Evolutionary conservation across 805 yeast species (phyloP), one percentile per base, ranked within the genome.

Genomic region (Zygotorulaspora sp.): DNA sequence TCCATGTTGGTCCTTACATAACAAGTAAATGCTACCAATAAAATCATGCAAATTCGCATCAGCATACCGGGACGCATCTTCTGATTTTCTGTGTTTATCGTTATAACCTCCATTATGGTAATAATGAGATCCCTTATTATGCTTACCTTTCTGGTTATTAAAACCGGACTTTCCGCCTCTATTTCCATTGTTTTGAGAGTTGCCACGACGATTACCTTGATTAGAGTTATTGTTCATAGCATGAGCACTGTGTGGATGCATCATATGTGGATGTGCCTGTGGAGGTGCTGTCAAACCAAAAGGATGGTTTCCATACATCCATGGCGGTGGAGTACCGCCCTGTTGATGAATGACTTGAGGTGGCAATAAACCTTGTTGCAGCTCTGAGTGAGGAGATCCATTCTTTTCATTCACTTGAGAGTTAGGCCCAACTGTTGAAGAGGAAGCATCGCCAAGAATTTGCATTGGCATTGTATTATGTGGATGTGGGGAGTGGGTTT

Each of bases 1-100:
- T 6, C 98, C 97, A 58, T 90, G 96, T 65, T 90, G 97, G 59
- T 90, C 98, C 55, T 81, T 86, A 65, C 97, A 89, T 46, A 92
- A 68, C 1, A 84, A 72, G 55, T 77, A 83, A 36, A 90, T 81
- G 41, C 78, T 80, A 31, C 87, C 87, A 12, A 73, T 65, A 55
- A 80, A 83, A 49, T 83, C 88, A 32, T 72, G 77, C 45, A 83
- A 63, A 32, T 74, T 69, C 13, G 88, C 83, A 61, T 81, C 78
- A 28, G 76, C 70, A 50, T 78, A 83, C 55, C 75, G 77, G 5
- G 85, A 65, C 2, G 84, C 83, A 54, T 83, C 90, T 47, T 82
- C 90, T 32, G 47, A 34, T 39, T 51, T 51, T 16, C 52, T 45
- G 53, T 60, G 48, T 53, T 35, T 43, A 11, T 38, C 33, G 17